Evolutionary conservation across 495 filamentous ascomycete species (phyloP).

Genomic region (Podospora appendiculata): DNA sequence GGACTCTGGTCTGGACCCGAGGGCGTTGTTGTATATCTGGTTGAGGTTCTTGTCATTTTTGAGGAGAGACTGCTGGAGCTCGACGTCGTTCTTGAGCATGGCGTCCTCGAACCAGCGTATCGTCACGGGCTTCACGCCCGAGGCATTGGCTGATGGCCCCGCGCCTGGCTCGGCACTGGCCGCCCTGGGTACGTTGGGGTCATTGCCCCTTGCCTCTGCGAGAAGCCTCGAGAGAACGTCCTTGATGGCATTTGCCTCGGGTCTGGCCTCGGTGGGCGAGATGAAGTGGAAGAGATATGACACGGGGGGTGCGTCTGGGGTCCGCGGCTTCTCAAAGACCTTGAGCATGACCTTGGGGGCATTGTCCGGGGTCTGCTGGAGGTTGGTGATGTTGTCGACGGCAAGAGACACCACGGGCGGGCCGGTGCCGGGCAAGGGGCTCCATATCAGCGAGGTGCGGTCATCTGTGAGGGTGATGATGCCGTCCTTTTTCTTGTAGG

Average conservation of each 20-base stretch:
- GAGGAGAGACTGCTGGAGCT: constrained; percentile 78
- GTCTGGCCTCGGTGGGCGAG: constrained; percentile 61
- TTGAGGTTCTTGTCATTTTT: constrained; percentile 63
- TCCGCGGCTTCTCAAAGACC: constrained; percentile 61
- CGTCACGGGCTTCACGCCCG: constrained; percentile 38
- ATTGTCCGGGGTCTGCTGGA: constrained; percentile 84
- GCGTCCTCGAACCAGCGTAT: constrained; percentile 68
- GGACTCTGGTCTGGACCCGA: constrained; percentile 69
- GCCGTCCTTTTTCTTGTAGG: constrained; percentile 97
- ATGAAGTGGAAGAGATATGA: constrained; percentile 84
- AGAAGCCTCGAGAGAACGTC: constrained; percentile 72
- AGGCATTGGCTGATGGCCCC: constrained; percentile 40
- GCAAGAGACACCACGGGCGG: constrained; percentile 56
- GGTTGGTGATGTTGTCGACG: constrained; percentile 74
- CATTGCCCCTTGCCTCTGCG: constrained; percentile 54
- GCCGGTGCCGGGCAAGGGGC: constrained; percentile 48
- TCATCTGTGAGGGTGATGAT: constrained; percentile 64
- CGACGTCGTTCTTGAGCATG: constrained; percentile 60
- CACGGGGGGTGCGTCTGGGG: constrained; percentile 45
- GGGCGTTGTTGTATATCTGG: constrained; percentile 73
- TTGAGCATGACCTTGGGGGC: constrained; percentile 85
- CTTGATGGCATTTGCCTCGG: constrained; percentile 77
- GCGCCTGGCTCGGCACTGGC: constrained; percentile 24
- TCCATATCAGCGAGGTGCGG: constrained; percentile 70
- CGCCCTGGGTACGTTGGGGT: constrained; percentile 23